phyloP scores from a whole-genome alignment of 2,329 filamentous ascomycete genomes.

The Sarocladium brachiariae region DNA sequence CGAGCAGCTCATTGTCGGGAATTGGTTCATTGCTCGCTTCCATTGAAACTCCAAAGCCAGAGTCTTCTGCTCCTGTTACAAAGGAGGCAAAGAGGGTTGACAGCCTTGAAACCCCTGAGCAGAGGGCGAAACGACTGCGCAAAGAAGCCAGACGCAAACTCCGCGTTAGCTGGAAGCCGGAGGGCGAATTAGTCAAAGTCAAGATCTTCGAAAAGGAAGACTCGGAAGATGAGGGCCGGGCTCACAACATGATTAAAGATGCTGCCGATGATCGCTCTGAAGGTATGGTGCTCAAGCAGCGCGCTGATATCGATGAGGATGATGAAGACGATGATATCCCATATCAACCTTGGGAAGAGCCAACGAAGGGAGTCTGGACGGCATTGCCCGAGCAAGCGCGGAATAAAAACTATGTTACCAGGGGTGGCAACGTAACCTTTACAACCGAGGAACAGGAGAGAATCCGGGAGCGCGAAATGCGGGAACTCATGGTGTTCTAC shows the following conservation, averaged over 20 bases:
- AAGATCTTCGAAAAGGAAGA: constrained; percentile 66
- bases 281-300: constrained; percentile 59
- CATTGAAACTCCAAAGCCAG: constrained; percentile 36
- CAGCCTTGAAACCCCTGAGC: constrained; percentile 58
- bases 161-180: constrained; percentile 64
- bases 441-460: constrained; percentile 48
- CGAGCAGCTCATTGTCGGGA: constrained; percentile 35
- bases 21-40: constrained; percentile 49
- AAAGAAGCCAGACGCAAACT: constrained; percentile 67
- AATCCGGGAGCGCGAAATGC: constrained; percentile 50
- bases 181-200: constrained; percentile 58
- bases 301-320: constrained; percentile 40
- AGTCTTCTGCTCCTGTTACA: constrained; percentile 36
- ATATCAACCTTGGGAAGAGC: constrained; percentile 46
- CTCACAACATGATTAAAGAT: constrained; percentile 62
- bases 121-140: constrained; percentile 59
- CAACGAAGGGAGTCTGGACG: constrained; percentile 39
- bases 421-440: constrained; percentile 45
- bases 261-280: constrained; percentile 67
- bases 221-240: constrained; percentile 61
- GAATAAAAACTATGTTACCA: constrained; percentile 43
- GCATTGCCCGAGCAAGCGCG: constrained; percentile 38
- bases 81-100: constrained; percentile 45
- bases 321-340: constrained; percentile 49
- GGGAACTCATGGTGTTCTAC: constrained; percentile 56